These are phyloP conservation scores for Epithemia pelagica DNA, from an alignment of 108 stramenopile genomes.

Conservation along the genomic window DNA sequence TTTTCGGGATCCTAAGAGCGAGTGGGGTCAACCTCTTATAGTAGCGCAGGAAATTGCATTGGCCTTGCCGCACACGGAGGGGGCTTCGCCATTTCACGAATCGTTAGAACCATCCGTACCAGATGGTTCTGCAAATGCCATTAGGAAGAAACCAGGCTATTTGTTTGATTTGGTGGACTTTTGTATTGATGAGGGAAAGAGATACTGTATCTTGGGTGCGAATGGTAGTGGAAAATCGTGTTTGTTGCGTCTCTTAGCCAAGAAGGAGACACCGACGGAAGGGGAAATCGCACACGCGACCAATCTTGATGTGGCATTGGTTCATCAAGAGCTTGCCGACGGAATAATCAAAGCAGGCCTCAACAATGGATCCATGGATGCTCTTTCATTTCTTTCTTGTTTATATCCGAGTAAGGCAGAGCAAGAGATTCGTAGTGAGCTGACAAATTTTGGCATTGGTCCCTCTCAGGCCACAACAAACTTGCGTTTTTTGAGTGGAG, in stretches of 20 bases:
- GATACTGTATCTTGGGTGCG: slow-evolving; percentile 67
- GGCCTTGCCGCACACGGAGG: slow-evolving; percentile 12
- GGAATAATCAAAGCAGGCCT: slow-evolving; percentile 45
- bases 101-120: not conserved
- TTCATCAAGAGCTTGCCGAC: slow-evolving; percentile 81
- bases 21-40: slow-evolving; percentile 69
- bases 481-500: slow-evolving; percentile 84
- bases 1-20: slow-evolving; percentile 35
- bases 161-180: slow-evolving; percentile 74
- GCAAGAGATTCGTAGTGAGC: slow-evolving; percentile 74
- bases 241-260: slow-evolving; percentile 82
- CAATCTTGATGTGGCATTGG: slow-evolving; percentile 68
- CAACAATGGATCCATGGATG: slow-evolving; percentile 19
- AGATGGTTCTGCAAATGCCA: not conserved
- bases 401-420: slow-evolving; percentile 54
- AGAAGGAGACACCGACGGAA: slow-evolving; percentile 58
- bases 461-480: slow-evolving; percentile 74
- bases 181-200: slow-evolving; percentile 55
- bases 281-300: slow-evolving; percentile 75
- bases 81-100: not conserved
- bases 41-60: slow-evolving; percentile 59
- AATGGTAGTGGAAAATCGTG: slow-evolving; percentile 81
- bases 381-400: slow-evolving; percentile 34
- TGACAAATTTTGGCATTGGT: slow-evolving; percentile 75
- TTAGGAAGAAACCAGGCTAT: slow-evolving; percentile 28